phyloP scores from a whole-genome alignment of 129 eudicot species.

The Flaveria trinervia region DNA sequence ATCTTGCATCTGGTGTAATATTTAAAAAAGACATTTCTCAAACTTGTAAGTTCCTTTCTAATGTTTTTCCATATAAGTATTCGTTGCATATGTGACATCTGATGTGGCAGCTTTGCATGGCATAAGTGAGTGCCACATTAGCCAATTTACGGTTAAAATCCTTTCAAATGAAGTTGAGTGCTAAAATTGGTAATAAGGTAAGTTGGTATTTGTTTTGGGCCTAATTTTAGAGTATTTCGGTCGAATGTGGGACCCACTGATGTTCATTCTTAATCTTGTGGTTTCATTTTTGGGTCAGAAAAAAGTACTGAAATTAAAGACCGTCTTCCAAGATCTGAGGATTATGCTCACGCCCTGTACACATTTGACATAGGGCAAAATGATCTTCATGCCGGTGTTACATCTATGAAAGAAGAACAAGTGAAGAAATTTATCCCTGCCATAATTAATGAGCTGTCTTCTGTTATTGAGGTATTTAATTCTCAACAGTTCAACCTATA shows the following conservation, averaged over 20 bases:
- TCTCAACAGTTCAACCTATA: neutral
- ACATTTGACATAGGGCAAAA: conserved; percentile 65
- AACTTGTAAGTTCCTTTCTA: neutral
- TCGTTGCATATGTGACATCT: neutral
- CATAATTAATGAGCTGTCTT: conserved; percentile 41
- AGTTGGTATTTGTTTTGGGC: neutral
- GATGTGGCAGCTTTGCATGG: neutral
- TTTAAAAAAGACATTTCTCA: neutral
- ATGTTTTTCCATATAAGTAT: neutral
- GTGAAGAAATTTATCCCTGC: conserved; percentile 41
- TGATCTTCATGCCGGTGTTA: conserved; percentile 58
- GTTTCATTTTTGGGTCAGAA: conserved; percentile 20
- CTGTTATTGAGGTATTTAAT: conserved; percentile 39
- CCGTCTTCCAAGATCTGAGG: conserved; percentile 49
- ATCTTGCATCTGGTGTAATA: neutral
- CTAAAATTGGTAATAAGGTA: neutral
- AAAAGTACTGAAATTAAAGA: conserved; percentile 20
- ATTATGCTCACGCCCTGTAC: conserved; percentile 47
- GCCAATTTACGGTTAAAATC: neutral
- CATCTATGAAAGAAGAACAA: conserved; percentile 44
- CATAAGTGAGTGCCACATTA: neutral
- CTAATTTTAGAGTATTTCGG: neutral
- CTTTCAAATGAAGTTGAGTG: neutral
- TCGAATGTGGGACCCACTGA: neutral
- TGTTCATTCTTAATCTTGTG: conserved; percentile 3